Evolutionary conservation across 176 grass and related monocot species (phyloP).

Genomic region (Lolium multiflorum): DNA sequence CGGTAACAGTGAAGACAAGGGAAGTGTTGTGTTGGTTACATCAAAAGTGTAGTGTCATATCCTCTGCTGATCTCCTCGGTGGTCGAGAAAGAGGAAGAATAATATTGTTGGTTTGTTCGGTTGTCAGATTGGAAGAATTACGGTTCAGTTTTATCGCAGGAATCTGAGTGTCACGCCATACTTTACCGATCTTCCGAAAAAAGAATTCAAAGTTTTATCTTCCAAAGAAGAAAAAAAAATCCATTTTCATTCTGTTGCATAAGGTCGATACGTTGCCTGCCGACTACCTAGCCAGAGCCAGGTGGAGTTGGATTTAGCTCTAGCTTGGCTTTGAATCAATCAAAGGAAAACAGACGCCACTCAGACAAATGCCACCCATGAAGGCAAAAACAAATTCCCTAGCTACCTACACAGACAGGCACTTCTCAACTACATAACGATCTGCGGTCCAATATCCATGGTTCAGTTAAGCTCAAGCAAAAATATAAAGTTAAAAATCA

Average conservation of each 20-base stretch:
- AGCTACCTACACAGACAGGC: slow-evolving; percentile 21
- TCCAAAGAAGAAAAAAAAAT: no score
- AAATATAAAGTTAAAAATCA: not conserved
- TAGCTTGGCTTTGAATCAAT: slow-evolving; percentile 46
- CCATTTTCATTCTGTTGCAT: not conserved
- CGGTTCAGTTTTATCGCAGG: not conserved
- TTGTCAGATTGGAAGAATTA: not conserved
- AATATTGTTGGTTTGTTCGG: not conserved
- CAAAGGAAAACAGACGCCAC: not conserved
- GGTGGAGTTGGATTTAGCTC: slow-evolving; percentile 9
- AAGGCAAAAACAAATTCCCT: not conserved
- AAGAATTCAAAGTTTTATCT: no score
- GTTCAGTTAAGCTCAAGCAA: slow-evolving; percentile 24
- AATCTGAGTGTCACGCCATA: not conserved
- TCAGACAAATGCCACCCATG: not conserved
- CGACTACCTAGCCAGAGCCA: not conserved
- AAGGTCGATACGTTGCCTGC: not conserved
- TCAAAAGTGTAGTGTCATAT: slow-evolving; percentile 19
- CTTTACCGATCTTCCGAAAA: not conserved
- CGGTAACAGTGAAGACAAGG: slow-evolving; percentile 12
- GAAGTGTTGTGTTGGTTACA: not conserved
- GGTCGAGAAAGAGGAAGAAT: not conserved
- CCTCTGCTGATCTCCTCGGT: slow-evolving; percentile 4
- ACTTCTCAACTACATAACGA: slow-evolving; percentile 39
- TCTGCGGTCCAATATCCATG: not conserved